A percentile compares a stretch with the other conserved stretches of the same genome.
phyloP scores from a whole-genome alignment of 2,329 filamentous ascomycete genomes.

The Ramichloridium luteum region DNA sequence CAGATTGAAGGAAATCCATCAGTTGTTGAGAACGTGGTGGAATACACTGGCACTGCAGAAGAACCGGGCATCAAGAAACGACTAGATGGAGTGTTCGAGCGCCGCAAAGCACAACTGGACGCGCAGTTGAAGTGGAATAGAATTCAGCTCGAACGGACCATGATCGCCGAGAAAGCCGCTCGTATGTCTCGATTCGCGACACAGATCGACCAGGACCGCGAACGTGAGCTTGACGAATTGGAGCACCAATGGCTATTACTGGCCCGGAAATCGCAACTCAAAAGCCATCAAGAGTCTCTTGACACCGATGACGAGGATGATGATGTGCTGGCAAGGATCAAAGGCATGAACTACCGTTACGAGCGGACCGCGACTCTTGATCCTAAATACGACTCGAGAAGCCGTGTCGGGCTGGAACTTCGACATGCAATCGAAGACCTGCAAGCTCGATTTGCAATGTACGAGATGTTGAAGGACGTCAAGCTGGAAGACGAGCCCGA shows the following conservation, averaged over 20 bases:
- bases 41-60: conserved; percentile 37
- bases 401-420: conserved; percentile 17
- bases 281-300: conserved; percentile 4
- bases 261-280: conserved; percentile 13
- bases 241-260: conserved; percentile 21
- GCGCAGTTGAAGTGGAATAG: conserved; percentile 27
- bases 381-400: conserved; percentile 19
- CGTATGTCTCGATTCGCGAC: conserved; percentile 22
- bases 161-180: conserved; percentile 27
- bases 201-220: conserved; percentile 21
- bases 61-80: conserved; percentile 28
- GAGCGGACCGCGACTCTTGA: conserved; percentile 15
- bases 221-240: conserved; percentile 18
- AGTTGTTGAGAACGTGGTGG: conserved; percentile 41
- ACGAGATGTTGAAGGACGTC: conserved; percentile 19
- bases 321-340: conserved; percentile 26
- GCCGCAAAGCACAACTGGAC: conserved; percentile 28
- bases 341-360: conserved; percentile 21
- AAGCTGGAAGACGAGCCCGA: conserved; percentile 15
- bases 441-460: conserved; percentile 14
- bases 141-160: conserved; percentile 26
- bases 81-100: conserved; percentile 37
- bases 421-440: conserved; percentile 15
- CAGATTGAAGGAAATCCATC: conserved; percentile 44
- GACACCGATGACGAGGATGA: conserved; percentile 27